Evolutionary conservation across 768 basidiomycete species (phyloP), one percentile per base, ranked within the genome.

Genomic region (Boletus rubroflammeus): DNA sequence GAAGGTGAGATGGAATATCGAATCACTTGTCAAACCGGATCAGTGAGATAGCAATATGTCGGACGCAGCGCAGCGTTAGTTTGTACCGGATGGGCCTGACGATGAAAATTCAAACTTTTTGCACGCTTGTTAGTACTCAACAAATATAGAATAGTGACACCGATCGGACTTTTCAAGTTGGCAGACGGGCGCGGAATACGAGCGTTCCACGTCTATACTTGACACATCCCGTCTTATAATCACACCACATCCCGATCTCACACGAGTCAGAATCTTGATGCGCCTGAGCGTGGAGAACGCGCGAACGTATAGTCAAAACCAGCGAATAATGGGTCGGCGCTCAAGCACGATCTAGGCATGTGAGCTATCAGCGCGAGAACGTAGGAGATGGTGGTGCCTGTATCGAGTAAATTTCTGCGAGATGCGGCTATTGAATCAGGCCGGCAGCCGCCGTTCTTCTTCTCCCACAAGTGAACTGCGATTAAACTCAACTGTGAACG

Each of bases 301-400:
- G 47, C 32, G 38, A 61, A 48, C 29, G 34, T 1, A 29, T 29
- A 7, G 36, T 59, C 56, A 35, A 63, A 64, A 61, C 9, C 31
- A 53, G 62, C 62, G 58, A 54, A 62, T 62, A 62, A 62, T 62
- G 61, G 53, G 19, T 5, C 11, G 14, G 35, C 28, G 9, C 58
- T 47, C 41, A 44, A 23, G 41, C 2, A 45, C 43, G 7, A 49
- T 31, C 34, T 47, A 43, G 61, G 60, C 32, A 61, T n/a, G 51
- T 54, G 61, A 61, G 56, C 23, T 15, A 39, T 51, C 61, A 42
- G 25, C 42, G 47, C 36, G 53, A 57, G 49, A 54, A 45, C 21
- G 29, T 10, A 31, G 23, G 21, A 4, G 43, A 11, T 13, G 11
- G 11, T 36, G n/a, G 54, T 55, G 35, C 31, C 47, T 59, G 52